Percentiles rank a stretch among this genome's conserved stretches.
Evolutionary conservation across 495 filamentous ascomycete species (phyloP).

Genomic region (Opeltia flavorubescens): DNA sequence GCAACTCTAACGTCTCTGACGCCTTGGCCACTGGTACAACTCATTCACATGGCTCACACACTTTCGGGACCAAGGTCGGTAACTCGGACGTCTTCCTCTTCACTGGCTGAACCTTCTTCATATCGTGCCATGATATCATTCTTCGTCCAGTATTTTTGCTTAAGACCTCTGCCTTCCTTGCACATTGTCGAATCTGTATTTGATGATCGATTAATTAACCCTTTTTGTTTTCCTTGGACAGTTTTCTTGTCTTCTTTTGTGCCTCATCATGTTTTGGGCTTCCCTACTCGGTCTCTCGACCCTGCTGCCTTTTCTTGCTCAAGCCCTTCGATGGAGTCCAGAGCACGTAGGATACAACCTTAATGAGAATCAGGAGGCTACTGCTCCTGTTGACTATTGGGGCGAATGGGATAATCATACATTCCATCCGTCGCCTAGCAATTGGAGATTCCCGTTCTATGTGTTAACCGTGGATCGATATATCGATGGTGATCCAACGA

Average conservation of each 20-base stretch:
- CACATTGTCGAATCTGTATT: background rate
- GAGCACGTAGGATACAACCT: constrained; percentile 25
- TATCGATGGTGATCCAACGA: constrained; percentile 27
- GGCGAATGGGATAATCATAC: constrained; percentile 26
- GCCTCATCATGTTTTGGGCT: background rate
- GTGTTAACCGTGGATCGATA: constrained; percentile 27
- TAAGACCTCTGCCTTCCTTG: too few species aligned
- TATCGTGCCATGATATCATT: background rate
- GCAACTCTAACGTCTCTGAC: background rate
- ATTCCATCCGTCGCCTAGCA: constrained; percentile 27
- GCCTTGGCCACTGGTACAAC: background rate
- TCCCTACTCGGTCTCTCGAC: background rate
- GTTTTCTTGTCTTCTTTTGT: background rate
- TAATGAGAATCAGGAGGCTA: constrained; percentile 25
- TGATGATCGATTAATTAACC: background rate
- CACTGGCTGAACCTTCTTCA: background rate
- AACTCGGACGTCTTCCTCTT: background rate
- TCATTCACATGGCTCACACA: background rate
- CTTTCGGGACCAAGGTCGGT: background rate
- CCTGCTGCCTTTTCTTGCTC: background rate
- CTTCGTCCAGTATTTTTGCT: background rate
- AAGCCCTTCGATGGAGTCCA: constrained; percentile 3
- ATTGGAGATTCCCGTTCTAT: constrained; percentile 31
- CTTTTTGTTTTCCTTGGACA: background rate
- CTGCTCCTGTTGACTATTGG: constrained; percentile 24